A percentile compares a stretch with the other conserved stretches of the same genome.
phyloP scores from a whole-genome alignment of 139 green algal species.

The Penium margaritaceum region DNA sequence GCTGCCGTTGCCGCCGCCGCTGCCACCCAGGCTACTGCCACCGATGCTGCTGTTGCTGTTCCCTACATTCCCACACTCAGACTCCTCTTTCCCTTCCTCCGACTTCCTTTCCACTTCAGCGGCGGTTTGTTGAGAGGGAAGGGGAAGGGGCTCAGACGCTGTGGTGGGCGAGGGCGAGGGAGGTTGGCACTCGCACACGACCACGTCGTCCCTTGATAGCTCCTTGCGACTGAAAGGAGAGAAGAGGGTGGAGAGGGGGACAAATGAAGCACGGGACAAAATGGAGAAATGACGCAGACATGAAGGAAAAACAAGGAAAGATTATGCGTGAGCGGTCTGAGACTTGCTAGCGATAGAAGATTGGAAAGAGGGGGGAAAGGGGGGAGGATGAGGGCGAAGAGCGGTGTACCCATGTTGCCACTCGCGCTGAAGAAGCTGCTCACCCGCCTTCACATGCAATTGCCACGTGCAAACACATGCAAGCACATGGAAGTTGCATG shows the following conservation, averaged over 20 bases:
- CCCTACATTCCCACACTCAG: too few relatives aligned
- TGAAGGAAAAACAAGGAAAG: background rate
- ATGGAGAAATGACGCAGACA: background rate
- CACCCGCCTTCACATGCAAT: too few relatives aligned
- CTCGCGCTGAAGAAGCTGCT: too few relatives aligned
- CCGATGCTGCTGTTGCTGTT: too few relatives aligned
- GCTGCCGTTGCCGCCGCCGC: too few relatives aligned
- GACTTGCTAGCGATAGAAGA: background rate
- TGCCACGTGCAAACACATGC: too few relatives aligned
- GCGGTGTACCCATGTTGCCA: too few relatives aligned
- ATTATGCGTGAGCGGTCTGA: background rate
- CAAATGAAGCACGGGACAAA: background rate
- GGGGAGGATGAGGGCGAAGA: background rate
- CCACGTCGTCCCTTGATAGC: constrained; percentile 27
- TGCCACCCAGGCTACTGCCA: too few relatives aligned
- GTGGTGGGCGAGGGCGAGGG: constrained; percentile 35
- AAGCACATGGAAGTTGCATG: background rate
- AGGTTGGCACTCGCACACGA: constrained; percentile 65
- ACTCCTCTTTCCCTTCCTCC: too few relatives aligned
- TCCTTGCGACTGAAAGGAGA: background rate
- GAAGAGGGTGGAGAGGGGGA: background rate
- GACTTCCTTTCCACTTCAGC: too few relatives aligned
- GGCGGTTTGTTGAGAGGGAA: too few relatives aligned
- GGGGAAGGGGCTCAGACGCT: too few relatives aligned
- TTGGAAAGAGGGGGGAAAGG: background rate